Evolutionary conservation across 306 rosid genomes (phyloP).

Genomic region (Argentina anserina): DNA sequence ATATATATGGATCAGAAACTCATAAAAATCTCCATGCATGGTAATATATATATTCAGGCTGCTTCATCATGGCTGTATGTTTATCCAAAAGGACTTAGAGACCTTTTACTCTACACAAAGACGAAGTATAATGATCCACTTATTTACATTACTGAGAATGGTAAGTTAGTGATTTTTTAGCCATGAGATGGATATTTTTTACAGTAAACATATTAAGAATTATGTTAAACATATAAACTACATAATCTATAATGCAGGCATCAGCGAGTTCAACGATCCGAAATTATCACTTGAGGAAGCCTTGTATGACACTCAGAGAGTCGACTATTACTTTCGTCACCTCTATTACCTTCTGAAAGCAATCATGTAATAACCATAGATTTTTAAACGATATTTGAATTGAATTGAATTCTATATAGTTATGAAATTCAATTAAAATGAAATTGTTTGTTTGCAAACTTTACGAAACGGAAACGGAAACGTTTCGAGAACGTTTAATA

Average conservation of each 20-base stretch:
- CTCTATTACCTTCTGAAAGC: slow-evolving; percentile 40
- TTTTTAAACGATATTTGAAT: too few species aligned
- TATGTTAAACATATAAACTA: neutral
- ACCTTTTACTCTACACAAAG: slow-evolving; percentile 43
- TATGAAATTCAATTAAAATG: too few species aligned
- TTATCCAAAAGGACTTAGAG: slow-evolving; percentile 57
- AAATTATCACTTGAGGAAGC: slow-evolving; percentile 28
- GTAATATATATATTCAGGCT: slow-evolving; percentile 15
- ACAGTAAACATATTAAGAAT: neutral
- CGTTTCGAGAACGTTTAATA: too few species aligned
- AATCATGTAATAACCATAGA: slow-evolving; percentile 54
- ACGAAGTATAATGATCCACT: slow-evolving; percentile 45
- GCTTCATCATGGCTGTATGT: slow-evolving; percentile 31
- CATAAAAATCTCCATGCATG: neutral
- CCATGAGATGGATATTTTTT: neutral
- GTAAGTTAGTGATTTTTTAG: neutral
- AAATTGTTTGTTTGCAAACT: too few species aligned
- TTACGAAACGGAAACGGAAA: too few species aligned
- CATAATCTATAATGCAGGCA: slow-evolving; percentile 26
- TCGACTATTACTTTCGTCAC: slow-evolving; percentile 41
- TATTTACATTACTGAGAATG: slow-evolving; percentile 33
- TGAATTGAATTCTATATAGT: too few species aligned
- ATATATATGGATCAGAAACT: neutral
- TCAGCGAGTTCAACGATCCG: slow-evolving; percentile 51
- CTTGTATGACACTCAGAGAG: slow-evolving; percentile 36